Evolutionary conservation across 495 filamentous ascomycete species (phyloP).

Genomic region (Delitschia confertaspora): DNA sequence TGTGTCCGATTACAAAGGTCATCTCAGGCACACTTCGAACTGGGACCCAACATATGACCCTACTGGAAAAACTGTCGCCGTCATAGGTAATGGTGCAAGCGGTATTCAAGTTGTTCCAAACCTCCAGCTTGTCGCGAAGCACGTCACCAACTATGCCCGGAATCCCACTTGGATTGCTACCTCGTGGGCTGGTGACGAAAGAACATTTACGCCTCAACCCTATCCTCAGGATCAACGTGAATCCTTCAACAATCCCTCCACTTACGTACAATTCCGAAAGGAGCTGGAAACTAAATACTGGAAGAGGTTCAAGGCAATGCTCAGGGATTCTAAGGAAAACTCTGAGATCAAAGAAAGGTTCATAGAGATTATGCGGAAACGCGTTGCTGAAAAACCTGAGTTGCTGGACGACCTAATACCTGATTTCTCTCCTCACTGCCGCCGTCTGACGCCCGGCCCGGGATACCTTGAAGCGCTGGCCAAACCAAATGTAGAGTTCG

Average conservation of each 20-base stretch:
- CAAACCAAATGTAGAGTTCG: slow-evolving; percentile 54
- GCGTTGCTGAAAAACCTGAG: slow-evolving; percentile 46
- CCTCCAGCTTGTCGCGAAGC: slow-evolving; percentile 47
- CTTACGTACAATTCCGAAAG: slow-evolving; percentile 44
- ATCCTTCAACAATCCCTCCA: slow-evolving; percentile 41
- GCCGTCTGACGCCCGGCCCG: slow-evolving; percentile 61
- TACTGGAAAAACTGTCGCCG: slow-evolving; percentile 48
- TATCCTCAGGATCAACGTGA: slow-evolving; percentile 44
- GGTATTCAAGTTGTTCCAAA: slow-evolving; percentile 49
- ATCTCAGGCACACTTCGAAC: slow-evolving; percentile 46
- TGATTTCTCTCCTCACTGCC: slow-evolving; percentile 58
- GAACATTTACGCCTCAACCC: slow-evolving; percentile 41
- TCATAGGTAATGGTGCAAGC: slow-evolving; percentile 53
- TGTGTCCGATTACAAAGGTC: slow-evolving; percentile 41
- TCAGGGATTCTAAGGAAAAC: slow-evolving; percentile 21
- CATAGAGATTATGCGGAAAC: slow-evolving; percentile 37
- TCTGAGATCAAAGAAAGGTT: slow-evolving; percentile 13
- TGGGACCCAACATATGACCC: slow-evolving; percentile 45
- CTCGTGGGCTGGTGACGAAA: slow-evolving; percentile 39
- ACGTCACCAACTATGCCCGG: slow-evolving; percentile 58
- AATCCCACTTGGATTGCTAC: slow-evolving; percentile 63
- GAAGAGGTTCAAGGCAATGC: slow-evolving; percentile 47
- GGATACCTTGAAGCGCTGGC: slow-evolving; percentile 63
- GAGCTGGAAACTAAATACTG: slow-evolving; percentile 49
- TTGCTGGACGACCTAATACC: slow-evolving; percentile 50